Evolutionary conservation across 495 filamentous ascomycete genomes (phyloP).

Genomic region (Parmelia sp.): DNA sequence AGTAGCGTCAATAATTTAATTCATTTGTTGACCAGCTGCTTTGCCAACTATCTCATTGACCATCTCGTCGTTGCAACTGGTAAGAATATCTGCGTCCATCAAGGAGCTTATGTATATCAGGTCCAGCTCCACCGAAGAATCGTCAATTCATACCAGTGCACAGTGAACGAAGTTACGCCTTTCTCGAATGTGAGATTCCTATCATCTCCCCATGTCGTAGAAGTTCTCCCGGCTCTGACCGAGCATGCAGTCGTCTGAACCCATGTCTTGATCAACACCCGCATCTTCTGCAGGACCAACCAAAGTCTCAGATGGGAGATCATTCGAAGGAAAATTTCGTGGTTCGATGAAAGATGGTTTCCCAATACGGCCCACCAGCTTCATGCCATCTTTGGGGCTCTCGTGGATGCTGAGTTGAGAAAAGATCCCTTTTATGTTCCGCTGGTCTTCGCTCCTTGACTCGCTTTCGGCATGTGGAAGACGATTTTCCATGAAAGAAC

Average conservation of each 20-base stretch:
- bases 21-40: neutral
- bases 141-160: neutral
- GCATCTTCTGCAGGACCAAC: neutral
- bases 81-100: neutral
- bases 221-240: conserved; percentile 8
- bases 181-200: neutral
- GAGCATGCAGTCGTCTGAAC: conserved; percentile 11
- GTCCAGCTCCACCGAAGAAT: neutral
- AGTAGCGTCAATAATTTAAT: neutral
- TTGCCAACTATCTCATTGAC: neutral
- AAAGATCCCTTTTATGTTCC: conserved; percentile 72
- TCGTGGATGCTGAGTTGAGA: conserved; percentile 42
- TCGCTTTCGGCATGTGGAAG: conserved; percentile 20
- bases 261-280: conserved; percentile 9
- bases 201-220: neutral
- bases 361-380: neutral
- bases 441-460: conserved; percentile 57
- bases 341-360: conserved; percentile 16
- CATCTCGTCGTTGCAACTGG: no score
- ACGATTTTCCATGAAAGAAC: conserved; percentile 70
- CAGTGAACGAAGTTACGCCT: neutral
- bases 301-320: neutral
- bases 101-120: neutral
- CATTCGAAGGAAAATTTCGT: conserved; percentile 6
- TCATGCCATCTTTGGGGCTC: conserved; percentile 12